Evolutionary conservation across 768 basidiomycete genomes (phyloP).

Genomic region (Leucocoprinus birnbaumii): DNA sequence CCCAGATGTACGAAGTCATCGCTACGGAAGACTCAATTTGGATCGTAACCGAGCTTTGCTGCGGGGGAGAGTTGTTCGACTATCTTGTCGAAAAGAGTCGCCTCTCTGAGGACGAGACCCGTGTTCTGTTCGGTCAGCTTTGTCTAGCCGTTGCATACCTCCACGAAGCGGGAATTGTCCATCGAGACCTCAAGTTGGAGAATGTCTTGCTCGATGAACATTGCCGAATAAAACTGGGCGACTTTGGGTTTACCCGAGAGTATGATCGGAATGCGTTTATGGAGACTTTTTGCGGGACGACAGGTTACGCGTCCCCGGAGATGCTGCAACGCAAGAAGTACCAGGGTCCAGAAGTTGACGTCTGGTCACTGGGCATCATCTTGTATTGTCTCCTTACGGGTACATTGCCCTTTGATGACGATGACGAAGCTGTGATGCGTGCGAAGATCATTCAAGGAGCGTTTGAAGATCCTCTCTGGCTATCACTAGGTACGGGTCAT

Average conservation of each 20-base stretch:
- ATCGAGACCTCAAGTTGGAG: constrained; percentile 95
- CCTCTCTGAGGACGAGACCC: constrained; percentile 79
- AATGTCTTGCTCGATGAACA: constrained; percentile 91
- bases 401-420: constrained; percentile 87
- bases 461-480: constrained; percentile 92
- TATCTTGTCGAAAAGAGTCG: constrained; percentile 96
- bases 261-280: constrained; percentile 75
- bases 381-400: constrained; percentile 88
- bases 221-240: constrained; percentile 89
- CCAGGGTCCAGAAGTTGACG: constrained; percentile 93
- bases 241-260: constrained; percentile 94
- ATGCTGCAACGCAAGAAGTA: constrained; percentile 89
- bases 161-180: constrained; percentile 91
- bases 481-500: constrained; percentile 65
- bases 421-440: constrained; percentile 82
- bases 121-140: constrained; percentile 91
- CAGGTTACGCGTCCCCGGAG: constrained; percentile 91
- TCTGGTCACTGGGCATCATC: constrained; percentile 94
- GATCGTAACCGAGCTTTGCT: constrained; percentile 97
- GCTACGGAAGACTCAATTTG: constrained; percentile 95
- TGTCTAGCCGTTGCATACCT: constrained; percentile 92
- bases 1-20: constrained; percentile 96
- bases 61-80: constrained; percentile 96
- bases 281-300: constrained; percentile 96
- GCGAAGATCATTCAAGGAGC: constrained; percentile 79